Percentiles rank a stretch among this genome's conserved stretches.
phyloP scores from a whole-genome alignment of 306 rosid species.

The Pyrus pyrifolia region DNA sequence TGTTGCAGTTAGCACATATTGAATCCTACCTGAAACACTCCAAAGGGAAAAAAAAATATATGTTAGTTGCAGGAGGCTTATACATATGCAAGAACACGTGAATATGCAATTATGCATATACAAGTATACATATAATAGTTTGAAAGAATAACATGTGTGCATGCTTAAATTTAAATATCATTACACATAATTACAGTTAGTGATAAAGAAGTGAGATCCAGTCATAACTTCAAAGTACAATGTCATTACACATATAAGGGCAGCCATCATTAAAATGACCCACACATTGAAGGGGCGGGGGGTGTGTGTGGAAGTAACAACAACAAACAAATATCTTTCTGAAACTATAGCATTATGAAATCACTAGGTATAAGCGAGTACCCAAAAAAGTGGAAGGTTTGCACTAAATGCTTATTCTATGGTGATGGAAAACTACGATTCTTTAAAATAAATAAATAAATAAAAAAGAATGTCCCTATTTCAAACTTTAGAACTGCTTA shows the following conservation, averaged over 20 bases:
- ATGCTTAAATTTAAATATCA: not conserved
- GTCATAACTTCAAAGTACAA: not conserved
- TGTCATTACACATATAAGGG: not conserved
- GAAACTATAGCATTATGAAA: not conserved
- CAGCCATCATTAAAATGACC: not conserved
- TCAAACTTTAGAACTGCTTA: too few species aligned
- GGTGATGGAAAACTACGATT: not conserved
- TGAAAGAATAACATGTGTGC: not conserved
- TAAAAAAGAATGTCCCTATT: too few species aligned
- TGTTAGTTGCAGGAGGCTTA: not conserved
- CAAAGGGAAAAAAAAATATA: not conserved
- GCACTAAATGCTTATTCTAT: not conserved
- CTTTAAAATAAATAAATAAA: too few species aligned
- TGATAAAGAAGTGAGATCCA: not conserved
- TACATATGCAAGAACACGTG: not conserved
- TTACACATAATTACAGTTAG: not conserved
- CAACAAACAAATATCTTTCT: not conserved
- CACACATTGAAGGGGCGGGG: not conserved
- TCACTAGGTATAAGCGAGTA: not conserved
- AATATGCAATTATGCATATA: not conserved
- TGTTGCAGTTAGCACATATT: not conserved
- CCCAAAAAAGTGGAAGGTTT: not conserved
- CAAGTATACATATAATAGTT: not conserved
- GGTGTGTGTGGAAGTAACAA: not conserved
- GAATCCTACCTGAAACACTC: slow-evolving; percentile 1